Evolutionary conservation across 164 flowering plant genomes (phyloP), one percentile per base, ranked within the genome.

Genomic region (Stephania japonica): DNA sequence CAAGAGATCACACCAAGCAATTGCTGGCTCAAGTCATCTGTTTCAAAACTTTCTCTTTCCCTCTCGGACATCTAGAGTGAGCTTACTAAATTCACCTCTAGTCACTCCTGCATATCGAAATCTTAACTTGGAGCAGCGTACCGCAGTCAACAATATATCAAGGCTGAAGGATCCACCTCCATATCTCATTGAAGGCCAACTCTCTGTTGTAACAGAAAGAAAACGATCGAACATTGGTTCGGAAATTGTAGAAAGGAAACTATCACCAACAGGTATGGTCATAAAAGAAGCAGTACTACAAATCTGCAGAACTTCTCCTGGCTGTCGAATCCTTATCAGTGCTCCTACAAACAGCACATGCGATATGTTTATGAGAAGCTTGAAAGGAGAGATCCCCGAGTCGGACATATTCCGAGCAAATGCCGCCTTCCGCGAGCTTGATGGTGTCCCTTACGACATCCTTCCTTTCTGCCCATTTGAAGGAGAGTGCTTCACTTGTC

Each of bases 401-500:
- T 70, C 71, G 7, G 78, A 83, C 11, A 78, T 86, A 68, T 84
- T 86, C 65, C 72, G 82, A 74, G 84, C 83, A 56, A 84, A 84
- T 80, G 88, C 88, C 50, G 85, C 87, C 47, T 86, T 84, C 63
- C 76, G 84, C 6, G 85, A 77, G 73, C 19, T 72, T 12, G 84
- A 84, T 42, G 84, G 74, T 50, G 85, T 84, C 21, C 83, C 81
- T 16, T 5, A n/a, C 2, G 84, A 87, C 41, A 75, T 83, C 70
- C 83, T 83, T 21, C 72, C 80, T 11, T 75, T 75, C 8, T 79
- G 82, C 67, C 72, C 26, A 4, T 79, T 79, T 62, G 50, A 81
- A 68, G 72, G 71, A 26, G 83, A 82, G 68, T 80, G 80, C 75
- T 85, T 85, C 72, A 21, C 82, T 59, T 86, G 83, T 74, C 87